These are phyloP conservation scores for Lotus japonicus DNA, from an alignment of 306 rosid species.

Conservation along the genomic window DNA sequence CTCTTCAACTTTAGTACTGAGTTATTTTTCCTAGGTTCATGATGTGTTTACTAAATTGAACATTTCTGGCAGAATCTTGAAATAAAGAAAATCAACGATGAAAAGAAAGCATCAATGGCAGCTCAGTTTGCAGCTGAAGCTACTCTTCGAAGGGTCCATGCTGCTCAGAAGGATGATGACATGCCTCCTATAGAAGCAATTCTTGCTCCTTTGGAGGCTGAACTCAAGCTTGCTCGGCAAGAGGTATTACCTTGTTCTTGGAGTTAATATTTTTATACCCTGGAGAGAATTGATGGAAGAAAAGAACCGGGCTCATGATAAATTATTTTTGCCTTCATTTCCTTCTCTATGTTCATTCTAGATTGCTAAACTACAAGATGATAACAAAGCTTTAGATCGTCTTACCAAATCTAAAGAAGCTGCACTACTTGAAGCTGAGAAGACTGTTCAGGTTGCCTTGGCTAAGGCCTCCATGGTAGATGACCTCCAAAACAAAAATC, in stretches of 20 bases:
- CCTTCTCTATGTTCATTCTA: conserved; percentile 9
- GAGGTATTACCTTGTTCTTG: conserved; percentile 49
- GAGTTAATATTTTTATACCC: not conserved
- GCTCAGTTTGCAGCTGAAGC: conserved; percentile 99
- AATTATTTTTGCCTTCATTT: conserved; percentile 13
- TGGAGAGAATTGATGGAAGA: not conserved
- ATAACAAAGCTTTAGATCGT: conserved; percentile 94
- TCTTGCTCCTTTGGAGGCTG: conserved; percentile 96
- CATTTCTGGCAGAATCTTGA: conserved; percentile 77
- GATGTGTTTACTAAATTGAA: conserved; percentile 12
- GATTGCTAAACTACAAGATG: conserved; percentile 99
- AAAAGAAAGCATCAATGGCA: conserved; percentile 97
- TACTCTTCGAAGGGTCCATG: conserved; percentile 91
- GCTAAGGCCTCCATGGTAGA: conserved; percentile 99
- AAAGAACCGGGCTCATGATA: not conserved
- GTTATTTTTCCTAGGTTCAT: conserved; percentile 3
- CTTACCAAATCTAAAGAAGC: conserved; percentile 99
- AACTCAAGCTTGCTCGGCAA: conserved; percentile 87
- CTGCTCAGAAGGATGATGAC: conserved; percentile 97
- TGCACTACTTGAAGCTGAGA: conserved; percentile 93
- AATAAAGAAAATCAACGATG: conserved; percentile 91
- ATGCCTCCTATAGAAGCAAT: conserved; percentile 99
- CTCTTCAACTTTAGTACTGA: conserved; percentile 16
- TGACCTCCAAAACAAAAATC: conserved; percentile 98
- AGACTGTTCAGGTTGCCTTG: conserved; percentile 93